Conservation (phyloP, 192 early-diverging fungal genomes). For the Coemansia sp. region DNA sequence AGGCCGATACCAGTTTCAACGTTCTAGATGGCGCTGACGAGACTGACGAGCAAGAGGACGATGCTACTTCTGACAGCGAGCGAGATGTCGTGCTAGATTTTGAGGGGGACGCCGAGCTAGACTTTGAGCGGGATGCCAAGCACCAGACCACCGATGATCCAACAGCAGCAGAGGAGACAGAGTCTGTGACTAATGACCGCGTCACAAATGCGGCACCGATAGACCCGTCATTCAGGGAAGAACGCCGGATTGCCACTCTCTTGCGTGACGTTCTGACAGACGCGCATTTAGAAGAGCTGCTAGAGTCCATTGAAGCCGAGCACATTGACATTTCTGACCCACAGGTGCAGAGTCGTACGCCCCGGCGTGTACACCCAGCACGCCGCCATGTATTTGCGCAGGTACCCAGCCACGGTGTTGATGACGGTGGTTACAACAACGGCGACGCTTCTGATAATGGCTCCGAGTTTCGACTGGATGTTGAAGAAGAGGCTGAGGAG, state of each 20-base stretch:
- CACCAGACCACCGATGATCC: background rate
- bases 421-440: background rate
- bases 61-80: background rate
- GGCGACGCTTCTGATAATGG: background rate
- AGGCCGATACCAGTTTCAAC: background rate
- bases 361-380: constrained; percentile 14
- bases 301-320: constrained; percentile 25
- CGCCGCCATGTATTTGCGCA: constrained; percentile 4
- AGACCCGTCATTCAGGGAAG: constrained; percentile 44
- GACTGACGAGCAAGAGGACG: background rate
- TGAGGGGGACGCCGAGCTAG: background rate
- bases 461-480: constrained; percentile 17
- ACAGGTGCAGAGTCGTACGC: constrained; percentile 11
- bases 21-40: background rate
- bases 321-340: constrained; percentile 25
- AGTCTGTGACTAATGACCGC: background rate
- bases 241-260: constrained; percentile 37
- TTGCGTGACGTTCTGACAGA: constrained; percentile 30
- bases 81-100: background rate
- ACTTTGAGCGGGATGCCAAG: background rate
- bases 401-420: background rate
- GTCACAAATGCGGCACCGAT: constrained; percentile 12
- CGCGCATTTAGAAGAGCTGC: constrained; percentile 24
- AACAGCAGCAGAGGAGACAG: background rate
- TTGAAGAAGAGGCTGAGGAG: background rate